Conservation (phyloP, 441 rosid species). For the Hura crepitans region DNA sequence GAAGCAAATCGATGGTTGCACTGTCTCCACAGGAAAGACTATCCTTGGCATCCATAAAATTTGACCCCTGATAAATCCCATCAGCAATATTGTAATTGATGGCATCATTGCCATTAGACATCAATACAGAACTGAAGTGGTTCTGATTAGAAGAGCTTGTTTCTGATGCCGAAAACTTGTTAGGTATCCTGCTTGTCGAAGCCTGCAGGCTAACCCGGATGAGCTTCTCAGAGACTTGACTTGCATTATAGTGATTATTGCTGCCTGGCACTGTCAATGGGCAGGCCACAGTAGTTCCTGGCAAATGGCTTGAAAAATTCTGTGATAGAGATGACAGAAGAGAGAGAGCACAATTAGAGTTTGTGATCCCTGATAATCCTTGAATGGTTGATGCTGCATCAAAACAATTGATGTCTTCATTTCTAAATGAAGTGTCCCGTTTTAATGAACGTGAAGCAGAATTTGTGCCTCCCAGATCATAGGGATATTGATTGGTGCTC, state of each 20-base stretch:
- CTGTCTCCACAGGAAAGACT: conserved; percentile 28
- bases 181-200: conserved; percentile 26
- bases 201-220: conserved; percentile 27
- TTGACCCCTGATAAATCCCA: conserved; percentile 31
- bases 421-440: conserved; percentile 28
- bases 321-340: conserved; percentile 67
- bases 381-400: conserved; percentile 38
- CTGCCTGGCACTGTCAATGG: conserved; percentile 23
- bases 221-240: conserved; percentile 35
- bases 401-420: conserved; percentile 31
- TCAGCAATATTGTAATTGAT: conserved; percentile 29
- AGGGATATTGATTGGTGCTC: conserved; percentile 25
- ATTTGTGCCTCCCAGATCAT: conserved; percentile 29
- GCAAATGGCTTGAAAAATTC: conserved; percentile 34
- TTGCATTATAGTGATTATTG: conserved; percentile 19
- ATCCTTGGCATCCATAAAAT: conserved; percentile 27
- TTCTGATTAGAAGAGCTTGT: conserved; percentile 33
- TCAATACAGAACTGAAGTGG: conserved; percentile 25
- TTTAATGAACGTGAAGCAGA: conserved; percentile 32
- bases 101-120: conserved; percentile 29
- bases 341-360: conserved; percentile 61
- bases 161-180: conserved; percentile 30
- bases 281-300: conserved; percentile 36
- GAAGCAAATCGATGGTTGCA: conserved; percentile 50
- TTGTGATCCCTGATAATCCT: conserved; percentile 39